Evolutionary conservation across 495 filamentous ascomycete genomes (phyloP).

Genomic region (Penicillium chermesinum): DNA sequence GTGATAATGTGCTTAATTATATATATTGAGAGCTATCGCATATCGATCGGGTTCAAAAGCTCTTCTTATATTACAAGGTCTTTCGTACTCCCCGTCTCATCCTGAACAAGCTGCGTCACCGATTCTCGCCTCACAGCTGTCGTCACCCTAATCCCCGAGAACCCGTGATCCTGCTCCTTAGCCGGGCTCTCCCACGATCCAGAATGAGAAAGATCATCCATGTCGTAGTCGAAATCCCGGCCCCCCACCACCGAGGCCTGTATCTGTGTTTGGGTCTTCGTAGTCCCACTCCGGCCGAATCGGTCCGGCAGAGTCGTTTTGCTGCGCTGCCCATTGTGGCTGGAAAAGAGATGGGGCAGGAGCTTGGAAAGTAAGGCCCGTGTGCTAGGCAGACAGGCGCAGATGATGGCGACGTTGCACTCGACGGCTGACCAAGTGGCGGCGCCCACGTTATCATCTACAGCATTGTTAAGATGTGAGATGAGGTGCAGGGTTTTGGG

Average conservation of each 20-base stretch:
- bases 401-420: conserved; percentile 53
- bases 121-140: conserved; percentile 29
- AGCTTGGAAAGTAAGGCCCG: conserved; percentile 44
- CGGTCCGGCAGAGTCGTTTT: conserved; percentile 16
- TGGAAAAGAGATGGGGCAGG: conserved; percentile 32
- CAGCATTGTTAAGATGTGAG: not conserved
- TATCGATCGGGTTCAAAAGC: conserved; percentile 14
- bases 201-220: conserved; percentile 16
- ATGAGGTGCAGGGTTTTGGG: not conserved
- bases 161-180: conserved; percentile 5
- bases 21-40: conserved; percentile 5
- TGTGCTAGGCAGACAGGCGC: conserved; percentile 52
- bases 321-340: conserved; percentile 27
- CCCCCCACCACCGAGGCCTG: conserved; percentile 19
- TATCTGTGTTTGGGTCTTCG: conserved; percentile 19
- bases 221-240: conserved; percentile 13
- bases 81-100: conserved; percentile 25
- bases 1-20: too few species aligned
- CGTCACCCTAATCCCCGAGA: conserved; percentile 29
- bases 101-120: conserved; percentile 3
- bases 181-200: conserved; percentile 3
- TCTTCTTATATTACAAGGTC: conserved; percentile 21
- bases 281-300: conserved; percentile 14
- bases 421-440: conserved; percentile 56
- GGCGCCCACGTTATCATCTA: conserved; percentile 48